Conservation (phyloP, 1,284 basidiomycete genomes). For the Boletellus sp. region DNA sequence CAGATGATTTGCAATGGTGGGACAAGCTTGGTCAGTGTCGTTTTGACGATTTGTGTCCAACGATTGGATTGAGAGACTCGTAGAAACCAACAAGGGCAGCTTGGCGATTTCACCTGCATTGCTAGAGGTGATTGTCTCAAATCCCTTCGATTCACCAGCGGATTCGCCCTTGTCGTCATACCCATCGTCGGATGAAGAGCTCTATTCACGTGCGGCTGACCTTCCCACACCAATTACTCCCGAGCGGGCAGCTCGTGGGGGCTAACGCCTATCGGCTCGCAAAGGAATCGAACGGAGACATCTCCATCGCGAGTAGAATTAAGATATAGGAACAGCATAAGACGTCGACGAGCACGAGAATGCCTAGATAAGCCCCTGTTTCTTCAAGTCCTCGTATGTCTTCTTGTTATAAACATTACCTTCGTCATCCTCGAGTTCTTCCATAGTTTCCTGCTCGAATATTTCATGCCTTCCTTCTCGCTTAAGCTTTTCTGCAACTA, state of each 20-base stretch:
- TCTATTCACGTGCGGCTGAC: conserved; percentile 65
- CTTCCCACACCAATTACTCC: conserved; percentile 59
- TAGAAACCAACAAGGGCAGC: conserved; percentile 58
- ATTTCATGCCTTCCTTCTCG: conserved; percentile 90
- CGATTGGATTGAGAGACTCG: conserved; percentile 3
- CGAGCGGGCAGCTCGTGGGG: conserved; percentile 35
- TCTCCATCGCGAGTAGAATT: neutral
- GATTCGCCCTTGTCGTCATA: conserved; percentile 67
- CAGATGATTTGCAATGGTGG: conserved; percentile 77
- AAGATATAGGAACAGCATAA: conserved; percentile 5
- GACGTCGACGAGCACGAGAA: conserved; percentile 2
- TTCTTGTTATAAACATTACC: conserved; percentile 93
- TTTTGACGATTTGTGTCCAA: neutral
- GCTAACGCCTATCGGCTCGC: conserved; percentile 3
- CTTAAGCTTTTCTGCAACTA: conserved; percentile 95
- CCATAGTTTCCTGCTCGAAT: conserved; percentile 88
- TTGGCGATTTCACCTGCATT: conserved; percentile 46
- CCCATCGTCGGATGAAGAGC: conserved; percentile 77
- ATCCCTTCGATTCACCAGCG: conserved; percentile 67
- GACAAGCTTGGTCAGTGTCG: conserved; percentile 52
- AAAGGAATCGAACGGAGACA: conserved; percentile 11
- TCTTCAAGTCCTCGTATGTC: conserved; percentile 89
- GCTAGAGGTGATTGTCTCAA: conserved; percentile 41
- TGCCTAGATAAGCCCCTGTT: conserved; percentile 77
- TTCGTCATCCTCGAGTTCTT: conserved; percentile 95